These are phyloP conservation scores for Phaeotremella skinneri DNA, from an alignment of 768 basidiomycete genomes.

Conservation along the genomic window DNA sequence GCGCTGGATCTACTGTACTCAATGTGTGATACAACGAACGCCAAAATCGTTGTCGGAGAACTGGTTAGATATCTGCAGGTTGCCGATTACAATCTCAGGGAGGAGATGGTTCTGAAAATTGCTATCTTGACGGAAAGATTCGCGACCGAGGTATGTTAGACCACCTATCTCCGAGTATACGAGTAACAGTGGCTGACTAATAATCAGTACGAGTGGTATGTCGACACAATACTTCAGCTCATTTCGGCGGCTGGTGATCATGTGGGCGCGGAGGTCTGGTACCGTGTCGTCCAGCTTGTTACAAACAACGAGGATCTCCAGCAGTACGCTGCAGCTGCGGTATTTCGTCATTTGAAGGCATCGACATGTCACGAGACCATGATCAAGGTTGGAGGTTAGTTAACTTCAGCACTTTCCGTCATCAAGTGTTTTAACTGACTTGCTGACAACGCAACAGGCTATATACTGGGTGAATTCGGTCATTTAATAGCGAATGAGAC, in stretches of 20 bases:
- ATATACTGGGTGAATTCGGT: constrained; percentile 96
- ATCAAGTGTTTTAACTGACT: constrained; percentile 6
- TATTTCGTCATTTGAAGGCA: constrained; percentile 81
- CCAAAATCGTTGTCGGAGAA: constrained; percentile 92
- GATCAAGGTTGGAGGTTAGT: constrained; percentile 88
- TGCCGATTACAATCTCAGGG: constrained; percentile 93
- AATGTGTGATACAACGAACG: constrained; percentile 98
- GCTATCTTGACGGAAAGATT: constrained; percentile 99
- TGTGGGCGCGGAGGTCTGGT: constrained; percentile 99
- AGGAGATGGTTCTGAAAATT: constrained; percentile 99
- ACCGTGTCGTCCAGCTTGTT: constrained; percentile 95
- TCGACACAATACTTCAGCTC: constrained; percentile 92
- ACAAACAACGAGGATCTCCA: constrained; percentile 98
- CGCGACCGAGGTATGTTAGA: constrained; percentile 62
- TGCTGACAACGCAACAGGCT: constrained; percentile 66
- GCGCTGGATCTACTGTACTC: constrained; percentile 95
- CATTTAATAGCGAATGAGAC: constrained; percentile 94
- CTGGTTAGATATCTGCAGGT: constrained; percentile 86
- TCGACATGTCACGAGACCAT: constrained; percentile 68
- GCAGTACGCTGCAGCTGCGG: constrained; percentile 88
- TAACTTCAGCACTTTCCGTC: neutral
- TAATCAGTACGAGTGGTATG: constrained; percentile 88
- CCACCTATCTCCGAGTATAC: neutral
- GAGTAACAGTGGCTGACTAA: neutral
- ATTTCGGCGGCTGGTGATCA: constrained; percentile 97